Evolutionary conservation across 257 asterid genomes (phyloP).

Genomic region (Ilex aquifolium): DNA sequence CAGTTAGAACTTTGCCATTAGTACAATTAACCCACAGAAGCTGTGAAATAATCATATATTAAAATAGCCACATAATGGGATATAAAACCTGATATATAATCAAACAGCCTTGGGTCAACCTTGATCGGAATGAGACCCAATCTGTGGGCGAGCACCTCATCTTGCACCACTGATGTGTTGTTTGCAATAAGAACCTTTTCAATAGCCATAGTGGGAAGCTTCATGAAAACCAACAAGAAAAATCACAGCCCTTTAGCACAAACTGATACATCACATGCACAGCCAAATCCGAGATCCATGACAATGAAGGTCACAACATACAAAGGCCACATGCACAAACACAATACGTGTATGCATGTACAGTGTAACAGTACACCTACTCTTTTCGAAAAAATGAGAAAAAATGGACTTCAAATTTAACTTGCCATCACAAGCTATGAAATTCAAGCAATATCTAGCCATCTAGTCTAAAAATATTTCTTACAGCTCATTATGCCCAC

Average conservation of each 20-base stretch:
- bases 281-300: background rate
- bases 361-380: too few species aligned
- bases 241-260: slow-evolving; percentile 2
- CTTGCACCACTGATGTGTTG: slow-evolving; percentile 91
- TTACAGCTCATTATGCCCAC: too few species aligned
- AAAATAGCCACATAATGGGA: slow-evolving; percentile 4
- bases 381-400: too few species aligned
- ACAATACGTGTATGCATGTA: too few species aligned
- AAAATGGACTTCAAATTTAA: too few species aligned
- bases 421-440: too few species aligned
- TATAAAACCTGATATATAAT: slow-evolving; percentile 64
- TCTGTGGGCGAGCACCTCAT: slow-evolving; percentile 93
- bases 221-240: slow-evolving; percentile 11
- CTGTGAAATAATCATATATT: slow-evolving; percentile 3
- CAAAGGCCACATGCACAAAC: too few species aligned
- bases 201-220: slow-evolving; percentile 96
- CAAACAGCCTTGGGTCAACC: slow-evolving; percentile 84
- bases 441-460: too few species aligned
- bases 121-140: slow-evolving; percentile 85
- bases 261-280: slow-evolving; percentile 4
- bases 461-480: too few species aligned
- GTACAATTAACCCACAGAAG: slow-evolving; percentile 8
- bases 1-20: slow-evolving; percentile 18
- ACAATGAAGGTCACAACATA: too few species aligned
- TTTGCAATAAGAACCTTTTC: slow-evolving; percentile 87